phyloP scores from a whole-genome alignment of 2,329 filamentous ascomycete genomes.

The Calonectria pauciramosa region DNA sequence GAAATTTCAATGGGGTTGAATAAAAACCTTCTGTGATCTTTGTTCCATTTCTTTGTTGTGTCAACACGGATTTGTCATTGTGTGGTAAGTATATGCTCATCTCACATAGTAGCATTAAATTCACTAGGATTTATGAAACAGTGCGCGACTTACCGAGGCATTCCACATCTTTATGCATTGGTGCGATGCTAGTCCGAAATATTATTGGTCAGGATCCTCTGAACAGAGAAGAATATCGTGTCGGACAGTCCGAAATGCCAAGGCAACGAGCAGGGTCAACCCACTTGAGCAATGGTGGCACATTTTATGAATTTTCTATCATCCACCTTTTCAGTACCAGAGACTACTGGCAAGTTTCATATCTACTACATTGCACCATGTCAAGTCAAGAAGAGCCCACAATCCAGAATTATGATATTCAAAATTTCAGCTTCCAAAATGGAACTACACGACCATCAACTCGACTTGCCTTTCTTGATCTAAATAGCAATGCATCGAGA shows the following conservation, averaged over 20 bases:
- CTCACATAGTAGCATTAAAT: not conserved
- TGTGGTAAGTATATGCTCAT: not conserved
- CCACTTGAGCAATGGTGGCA: not conserved
- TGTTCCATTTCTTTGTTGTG: not conserved
- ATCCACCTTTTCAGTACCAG: not conserved
- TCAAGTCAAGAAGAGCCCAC: not conserved
- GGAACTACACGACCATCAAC: slow-evolving; percentile 40
- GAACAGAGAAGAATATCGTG: not conserved
- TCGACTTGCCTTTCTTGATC: slow-evolving; percentile 45
- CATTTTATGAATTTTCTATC: not conserved
- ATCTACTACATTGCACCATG: not conserved
- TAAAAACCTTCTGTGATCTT: not conserved
- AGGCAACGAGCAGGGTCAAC: not conserved
- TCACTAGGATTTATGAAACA: not conserved
- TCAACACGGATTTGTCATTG: not conserved
- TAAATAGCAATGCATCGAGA: slow-evolving; percentile 49
- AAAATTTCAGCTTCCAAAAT: slow-evolving; percentile 46
- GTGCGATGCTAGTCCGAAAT: not conserved
- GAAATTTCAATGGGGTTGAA: not conserved
- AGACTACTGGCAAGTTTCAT: too few species aligned
- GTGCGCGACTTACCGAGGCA: not conserved
- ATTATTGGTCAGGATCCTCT: not conserved
- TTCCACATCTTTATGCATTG: not conserved
- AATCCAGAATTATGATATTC: not conserved
- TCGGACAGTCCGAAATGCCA: not conserved